Evolutionary conservation across 2,329 filamentous ascomycete species (phyloP), one percentile per base, ranked within the genome.

Genomic region (Penicillium sumatraense): DNA sequence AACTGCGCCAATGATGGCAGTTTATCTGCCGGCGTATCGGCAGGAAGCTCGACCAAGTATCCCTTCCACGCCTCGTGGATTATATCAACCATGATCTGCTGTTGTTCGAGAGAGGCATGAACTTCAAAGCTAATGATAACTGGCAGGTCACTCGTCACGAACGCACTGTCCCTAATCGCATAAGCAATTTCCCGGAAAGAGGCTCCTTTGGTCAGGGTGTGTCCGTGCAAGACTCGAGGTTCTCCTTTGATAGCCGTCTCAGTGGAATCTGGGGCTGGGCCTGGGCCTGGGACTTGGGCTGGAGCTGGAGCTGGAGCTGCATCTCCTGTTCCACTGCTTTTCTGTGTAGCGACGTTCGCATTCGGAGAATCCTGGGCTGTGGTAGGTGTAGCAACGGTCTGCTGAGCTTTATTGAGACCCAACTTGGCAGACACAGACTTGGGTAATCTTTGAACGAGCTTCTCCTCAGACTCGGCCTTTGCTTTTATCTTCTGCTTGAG

Each of bases 51-150:
- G 10, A 97, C 80, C 5, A 98, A 80, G 65, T 89, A 77, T 0
- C 84, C 87, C 36, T 83, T 84, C 92, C 93, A 99, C 60, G 90
- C 89, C 63, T 96, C 86, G 61, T 87, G 87, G 89, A 99, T 97
- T 60, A 98, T 96, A 53, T 90, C 84, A 10, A 96, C 93, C 90
- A 98, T 97, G 48, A 89, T 83, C 60, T 91, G 86, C 73, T 99
- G 95, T 73, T 98, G 93, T 50, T 90, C 86, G 1, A 83, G 78
- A 57, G 88, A 85, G 13, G 91, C 89, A 72, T 98, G 93, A 0
- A 98, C 90, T 74, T 99, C 95, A 5, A 98, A 81, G 71, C 92
- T 96, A 61, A 98, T 86, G 55, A 98, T 96, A 35, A 99, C 79
- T 0, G 95, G 95, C 18, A 96, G 79, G 49, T 89, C 84, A 56